Conservation (phyloP, 1,284 basidiomycete species). For the Tetrapyrgos nigripes region DNA sequence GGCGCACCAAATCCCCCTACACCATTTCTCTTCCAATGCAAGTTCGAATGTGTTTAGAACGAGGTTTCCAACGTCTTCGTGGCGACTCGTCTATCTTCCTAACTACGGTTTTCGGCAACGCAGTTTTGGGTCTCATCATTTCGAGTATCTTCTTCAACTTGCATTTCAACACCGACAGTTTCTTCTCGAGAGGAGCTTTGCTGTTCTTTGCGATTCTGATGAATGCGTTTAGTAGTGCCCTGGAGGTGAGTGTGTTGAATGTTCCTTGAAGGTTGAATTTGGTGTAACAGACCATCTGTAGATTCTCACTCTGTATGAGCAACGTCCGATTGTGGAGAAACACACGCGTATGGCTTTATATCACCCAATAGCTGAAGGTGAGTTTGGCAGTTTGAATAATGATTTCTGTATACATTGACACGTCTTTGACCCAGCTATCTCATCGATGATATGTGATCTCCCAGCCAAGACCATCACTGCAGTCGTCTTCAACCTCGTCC, state of each 20-base stretch:
- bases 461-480: slow-evolving; percentile 25
- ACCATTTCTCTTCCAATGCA: slow-evolving; percentile 55
- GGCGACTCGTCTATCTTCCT: slow-evolving; percentile 45
- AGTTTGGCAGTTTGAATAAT: no score
- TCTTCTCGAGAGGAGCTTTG: slow-evolving; percentile 55
- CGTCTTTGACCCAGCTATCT: no score
- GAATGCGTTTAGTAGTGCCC: slow-evolving; percentile 21
- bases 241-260: slow-evolving; percentile 14
- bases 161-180: slow-evolving; percentile 46
- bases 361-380: slow-evolving; percentile 23
- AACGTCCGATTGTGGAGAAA: slow-evolving; percentile 52
- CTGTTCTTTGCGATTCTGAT: slow-evolving; percentile 37
- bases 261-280: no score
- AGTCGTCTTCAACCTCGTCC: slow-evolving; percentile 14
- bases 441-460: slow-evolving; percentile 30
- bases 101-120: slow-evolving; percentile 14
- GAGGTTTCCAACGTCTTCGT: slow-evolving; percentile 60
- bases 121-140: slow-evolving; percentile 44
- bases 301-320: slow-evolving; percentile 34
- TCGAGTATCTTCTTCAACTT: slow-evolving; percentile 61
- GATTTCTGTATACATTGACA: no score
- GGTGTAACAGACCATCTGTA: not conserved
- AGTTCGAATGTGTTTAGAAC: slow-evolving; percentile 56
- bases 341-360: slow-evolving; percentile 24
- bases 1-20: slow-evolving; percentile 36